These are phyloP conservation scores for Magnaporthiopsis poae DNA, from an alignment of 2,329 filamentous ascomycete genomes.

Conservation along the genomic window DNA sequence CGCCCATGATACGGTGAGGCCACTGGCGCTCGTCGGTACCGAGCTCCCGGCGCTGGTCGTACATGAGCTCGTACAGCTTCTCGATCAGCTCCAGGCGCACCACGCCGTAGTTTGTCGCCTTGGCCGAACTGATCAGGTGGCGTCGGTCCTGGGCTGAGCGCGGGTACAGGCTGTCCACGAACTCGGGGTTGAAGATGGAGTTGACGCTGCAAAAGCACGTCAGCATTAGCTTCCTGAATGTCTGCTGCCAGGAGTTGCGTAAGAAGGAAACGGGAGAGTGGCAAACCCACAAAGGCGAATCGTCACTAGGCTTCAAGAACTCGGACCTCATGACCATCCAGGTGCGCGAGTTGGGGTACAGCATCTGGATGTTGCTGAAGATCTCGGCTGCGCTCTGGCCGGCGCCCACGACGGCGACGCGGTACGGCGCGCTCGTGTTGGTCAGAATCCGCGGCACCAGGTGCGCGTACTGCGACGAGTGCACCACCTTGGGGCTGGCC, in stretches of 20 bases:
- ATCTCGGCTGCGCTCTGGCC: constrained; percentile 94
- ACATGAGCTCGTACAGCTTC: constrained; percentile 76
- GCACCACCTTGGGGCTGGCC: constrained; percentile 64
- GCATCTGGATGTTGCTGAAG: constrained; percentile 73
- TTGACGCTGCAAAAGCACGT: constrained; percentile 56
- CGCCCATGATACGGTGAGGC: constrained; percentile 70
- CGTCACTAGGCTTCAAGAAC: constrained; percentile 81
- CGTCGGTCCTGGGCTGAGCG: constrained; percentile 54
- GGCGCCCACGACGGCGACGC: constrained; percentile 74
- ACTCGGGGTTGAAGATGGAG: constrained; percentile 86
- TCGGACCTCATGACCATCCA: constrained; percentile 71
- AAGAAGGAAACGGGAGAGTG: neutral
- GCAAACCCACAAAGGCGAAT: constrained; percentile 76
- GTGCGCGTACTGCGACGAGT: constrained; percentile 78
- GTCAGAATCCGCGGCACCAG: constrained; percentile 49
- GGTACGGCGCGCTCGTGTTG: constrained; percentile 49
- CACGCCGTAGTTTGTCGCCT: constrained; percentile 87
- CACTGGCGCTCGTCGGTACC: constrained; percentile 60
- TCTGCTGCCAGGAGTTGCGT: neutral
- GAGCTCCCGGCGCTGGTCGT: constrained; percentile 68
- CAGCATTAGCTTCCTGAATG: too few species aligned
- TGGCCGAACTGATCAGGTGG: constrained; percentile 54
- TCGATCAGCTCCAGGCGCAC: constrained; percentile 87
- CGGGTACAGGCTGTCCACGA: constrained; percentile 66
- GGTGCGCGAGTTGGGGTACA: constrained; percentile 74